A percentile compares a stretch with the other conserved stretches of the same genome.
Conservation (phyloP, 164 flowering plant species). For the Nymphaea thermarum region DNA sequence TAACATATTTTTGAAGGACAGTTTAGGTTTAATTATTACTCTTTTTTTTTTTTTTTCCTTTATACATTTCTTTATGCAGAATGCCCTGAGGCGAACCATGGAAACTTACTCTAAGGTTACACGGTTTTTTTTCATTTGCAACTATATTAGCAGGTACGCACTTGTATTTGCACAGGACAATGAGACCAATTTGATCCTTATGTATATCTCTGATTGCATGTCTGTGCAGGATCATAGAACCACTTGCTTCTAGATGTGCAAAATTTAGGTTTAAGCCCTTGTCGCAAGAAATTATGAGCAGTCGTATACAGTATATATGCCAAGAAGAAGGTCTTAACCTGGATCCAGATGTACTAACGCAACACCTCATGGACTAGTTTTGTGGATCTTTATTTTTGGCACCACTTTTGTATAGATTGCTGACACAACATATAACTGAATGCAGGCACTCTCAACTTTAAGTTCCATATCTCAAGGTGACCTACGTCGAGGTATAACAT, state of each 20-base stretch:
- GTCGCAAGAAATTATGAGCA: conserved; percentile 74
- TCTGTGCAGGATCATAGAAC: conserved; percentile 75
- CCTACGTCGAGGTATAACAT: conserved; percentile 95
- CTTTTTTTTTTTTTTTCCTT: background rate
- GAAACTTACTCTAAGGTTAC: conserved; percentile 97
- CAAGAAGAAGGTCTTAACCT: conserved; percentile 69
- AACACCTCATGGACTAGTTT: background rate
- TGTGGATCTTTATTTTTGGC: background rate
- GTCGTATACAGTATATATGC: conserved; percentile 64
- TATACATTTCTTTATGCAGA: conserved; percentile 26
- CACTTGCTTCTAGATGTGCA: conserved; percentile 99
- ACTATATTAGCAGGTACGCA: conserved; percentile 88
- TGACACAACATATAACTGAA: background rate
- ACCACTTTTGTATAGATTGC: background rate
- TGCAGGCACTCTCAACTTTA: conserved; percentile 85
- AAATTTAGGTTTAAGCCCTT: conserved; percentile 98
- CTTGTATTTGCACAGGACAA: background rate
- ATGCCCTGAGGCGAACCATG: conserved; percentile 94
- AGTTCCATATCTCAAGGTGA: conserved; percentile 97
- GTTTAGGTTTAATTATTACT: background rate
- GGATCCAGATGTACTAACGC: conserved; percentile 58
- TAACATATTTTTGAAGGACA: background rate
- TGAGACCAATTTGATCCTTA: background rate
- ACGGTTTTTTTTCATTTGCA: conserved; percentile 89
- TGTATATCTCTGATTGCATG: background rate